Conservation (phyloP, 768 basidiomycete species). For the Lentinus tigrinus region DNA sequence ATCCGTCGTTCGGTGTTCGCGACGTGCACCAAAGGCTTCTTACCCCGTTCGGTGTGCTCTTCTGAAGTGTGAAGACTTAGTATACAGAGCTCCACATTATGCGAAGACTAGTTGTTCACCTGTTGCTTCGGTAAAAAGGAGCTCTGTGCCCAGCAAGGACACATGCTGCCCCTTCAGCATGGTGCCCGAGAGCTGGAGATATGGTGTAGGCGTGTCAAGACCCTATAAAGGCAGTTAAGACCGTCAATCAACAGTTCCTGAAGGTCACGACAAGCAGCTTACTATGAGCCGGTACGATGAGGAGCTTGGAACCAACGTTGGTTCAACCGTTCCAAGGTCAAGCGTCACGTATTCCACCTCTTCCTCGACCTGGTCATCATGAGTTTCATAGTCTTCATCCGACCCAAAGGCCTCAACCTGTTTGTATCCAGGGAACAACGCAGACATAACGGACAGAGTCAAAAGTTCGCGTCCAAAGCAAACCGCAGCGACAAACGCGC, state of each 20-base stretch:
- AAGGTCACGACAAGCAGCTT: conserved; percentile 29
- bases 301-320: conserved; percentile 71
- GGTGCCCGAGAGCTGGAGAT: conserved; percentile 73
- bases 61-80: conserved; percentile 18
- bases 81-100: background rate
- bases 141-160: conserved; percentile 68
- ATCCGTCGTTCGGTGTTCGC: conserved; percentile 68
- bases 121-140: conserved; percentile 71
- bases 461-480: background rate
- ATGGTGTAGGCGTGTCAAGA: conserved; percentile 74
- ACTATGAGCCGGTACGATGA: conserved; percentile 75
- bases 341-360: conserved; percentile 69
- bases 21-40: conserved; percentile 52
- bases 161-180: conserved; percentile 72
- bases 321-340: conserved; percentile 70
- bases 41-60: conserved; percentile 48
- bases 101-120: conserved; percentile 33
- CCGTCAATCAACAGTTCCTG: background rate
- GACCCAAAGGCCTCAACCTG: conserved; percentile 69
- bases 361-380: conserved; percentile 40
- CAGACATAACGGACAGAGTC: background rate
- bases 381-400: conserved; percentile 63
- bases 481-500: too few relatives aligned
- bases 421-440: conserved; percentile 56
- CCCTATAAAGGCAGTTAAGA: conserved; percentile 54